Percentiles rank a stretch among this genome's conserved stretches.
phyloP scores from a whole-genome alignment of 352 stramenopile genomes.

The Phytopythium kandeliae region DNA sequence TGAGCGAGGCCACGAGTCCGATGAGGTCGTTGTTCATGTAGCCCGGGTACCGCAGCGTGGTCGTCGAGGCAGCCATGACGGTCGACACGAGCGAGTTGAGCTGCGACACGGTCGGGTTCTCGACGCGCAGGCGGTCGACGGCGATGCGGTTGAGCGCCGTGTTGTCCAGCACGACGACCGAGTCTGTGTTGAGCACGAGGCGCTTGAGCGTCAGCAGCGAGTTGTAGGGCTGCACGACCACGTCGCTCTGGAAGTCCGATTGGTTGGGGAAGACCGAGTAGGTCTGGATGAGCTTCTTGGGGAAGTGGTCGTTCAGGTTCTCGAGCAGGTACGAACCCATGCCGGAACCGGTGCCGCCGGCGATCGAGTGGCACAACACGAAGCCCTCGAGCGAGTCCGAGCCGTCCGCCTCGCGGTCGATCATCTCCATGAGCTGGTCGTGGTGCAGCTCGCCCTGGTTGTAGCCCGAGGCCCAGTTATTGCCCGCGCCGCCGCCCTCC shows the following conservation, averaged over 20 bases:
- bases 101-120: conserved; percentile 95
- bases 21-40: conserved; percentile 99
- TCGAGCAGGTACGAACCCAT: conserved; percentile 99
- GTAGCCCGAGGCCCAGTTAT: conserved; percentile 93
- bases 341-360: conserved; percentile 96
- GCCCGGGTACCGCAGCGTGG: conserved; percentile 94
- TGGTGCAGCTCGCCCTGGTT: conserved; percentile 92
- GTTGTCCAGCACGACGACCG: conserved; percentile 99
- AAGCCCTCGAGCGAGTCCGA: conserved; percentile 97
- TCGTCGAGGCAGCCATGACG: conserved; percentile 98
- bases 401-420: conserved; percentile 96
- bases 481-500: conserved; percentile 88
- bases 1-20: conserved; percentile 96
- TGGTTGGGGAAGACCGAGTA: conserved; percentile 99
- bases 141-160: conserved; percentile 97
- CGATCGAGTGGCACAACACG: conserved; percentile 98
- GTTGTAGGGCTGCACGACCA: conserved; percentile 99
- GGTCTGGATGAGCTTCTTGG: conserved; percentile 99
- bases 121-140: conserved; percentile 92
- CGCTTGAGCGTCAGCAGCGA: conserved; percentile 99
- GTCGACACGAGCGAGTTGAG: conserved; percentile 98
- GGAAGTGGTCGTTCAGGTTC: conserved; percentile 99
- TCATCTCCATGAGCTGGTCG: conserved; percentile 99
- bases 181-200: conserved; percentile 97
- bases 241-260: conserved; percentile 90